Base-by-base conservation (phyloP, 129 eudicot genomes). In the Silybum marianum region DNA sequence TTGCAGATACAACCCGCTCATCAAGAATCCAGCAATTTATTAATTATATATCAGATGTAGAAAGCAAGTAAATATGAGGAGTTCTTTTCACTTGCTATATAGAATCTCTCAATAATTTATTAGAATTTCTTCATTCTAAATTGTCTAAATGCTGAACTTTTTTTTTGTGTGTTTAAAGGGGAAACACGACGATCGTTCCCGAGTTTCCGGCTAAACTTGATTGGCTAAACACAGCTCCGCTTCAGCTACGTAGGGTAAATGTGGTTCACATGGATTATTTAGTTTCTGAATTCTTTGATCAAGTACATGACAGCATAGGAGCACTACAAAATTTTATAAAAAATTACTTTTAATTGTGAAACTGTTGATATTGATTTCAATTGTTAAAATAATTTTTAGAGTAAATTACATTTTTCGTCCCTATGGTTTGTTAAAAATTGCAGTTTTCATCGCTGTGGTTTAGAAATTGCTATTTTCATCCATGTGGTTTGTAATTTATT, bases 191-290 rank as follows among this genome's bases (percentile, higher is more conserved):
- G 67, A 70, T 74, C 68, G 99, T 95, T 78, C 98, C 99, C 9
- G 99, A 95, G 86, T 95, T 95, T 86, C 99, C 98, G 12, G 83
- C 98, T 76, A 88, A 88, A 84, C 98, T 95, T 85, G 99, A 95
- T 82, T 95, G 99, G 99, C 87, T 95, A 71, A 95, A 95, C 74
- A 71, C 97, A 28, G 90, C 97, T 78, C 99, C 99, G 66, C 99
- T 95, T 88, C 97, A 93, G 97, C 85, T 95, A 28, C 82, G 83
- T 82, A 90, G 99, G 98, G 99, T 95, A 89, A 76, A 25, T 73
- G 62, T 23, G 24, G 46, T 28, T 60, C 63, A 54, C 71, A 32
- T 51, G 39, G 71, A 19, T 80, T 71, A 19, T 71, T 51, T 74
- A 8, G 71, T 36, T 22, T 19, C 14, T 65, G 14, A 19, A 19